phyloP scores from a whole-genome alignment of 2,329 filamentous ascomycete genomes.

The Diplodia seriata region DNA sequence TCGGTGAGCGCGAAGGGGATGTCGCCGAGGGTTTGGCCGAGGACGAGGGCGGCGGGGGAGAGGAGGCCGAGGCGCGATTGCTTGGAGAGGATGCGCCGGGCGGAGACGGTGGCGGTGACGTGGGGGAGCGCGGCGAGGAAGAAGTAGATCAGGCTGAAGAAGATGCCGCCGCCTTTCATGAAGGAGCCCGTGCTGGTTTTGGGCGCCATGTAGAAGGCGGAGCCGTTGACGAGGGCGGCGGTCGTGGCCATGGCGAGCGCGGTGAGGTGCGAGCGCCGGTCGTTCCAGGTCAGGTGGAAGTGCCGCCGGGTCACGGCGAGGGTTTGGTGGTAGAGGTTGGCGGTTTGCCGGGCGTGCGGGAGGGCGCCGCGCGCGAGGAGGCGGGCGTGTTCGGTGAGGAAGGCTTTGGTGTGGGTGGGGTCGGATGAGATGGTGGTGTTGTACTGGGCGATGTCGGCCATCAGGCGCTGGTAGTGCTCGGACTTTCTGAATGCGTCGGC shows the following conservation, averaged over 20 bases:
- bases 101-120: constrained; percentile 65
- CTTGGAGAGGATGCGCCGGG: constrained; percentile 70
- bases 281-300: constrained; percentile 35
- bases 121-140: constrained; percentile 67
- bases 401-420: constrained; percentile 46
- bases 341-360: constrained; percentile 23
- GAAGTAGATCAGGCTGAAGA: constrained; percentile 69
- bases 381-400: constrained; percentile 45
- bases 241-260: constrained; percentile 61
- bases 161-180: constrained; percentile 66
- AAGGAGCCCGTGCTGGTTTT: constrained; percentile 63
- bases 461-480: constrained; percentile 39
- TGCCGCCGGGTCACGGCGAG: constrained; percentile 48
- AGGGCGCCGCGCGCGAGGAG: constrained; percentile 51
- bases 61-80: constrained; percentile 75
- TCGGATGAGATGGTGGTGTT: neutral
- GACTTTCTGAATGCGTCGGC: constrained; percentile 51
- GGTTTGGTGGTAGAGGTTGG: constrained; percentile 46
- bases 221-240: constrained; percentile 51
- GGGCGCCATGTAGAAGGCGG: constrained; percentile 62
- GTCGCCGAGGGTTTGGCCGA: constrained; percentile 65
- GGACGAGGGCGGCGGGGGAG: constrained; percentile 64
- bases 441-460: constrained; percentile 43
- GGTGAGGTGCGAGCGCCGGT: neutral
- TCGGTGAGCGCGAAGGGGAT: constrained; percentile 65